Base-by-base conservation (phyloP, 176 grass and related monocot genomes). In the Musa schizocarpa region DNA sequence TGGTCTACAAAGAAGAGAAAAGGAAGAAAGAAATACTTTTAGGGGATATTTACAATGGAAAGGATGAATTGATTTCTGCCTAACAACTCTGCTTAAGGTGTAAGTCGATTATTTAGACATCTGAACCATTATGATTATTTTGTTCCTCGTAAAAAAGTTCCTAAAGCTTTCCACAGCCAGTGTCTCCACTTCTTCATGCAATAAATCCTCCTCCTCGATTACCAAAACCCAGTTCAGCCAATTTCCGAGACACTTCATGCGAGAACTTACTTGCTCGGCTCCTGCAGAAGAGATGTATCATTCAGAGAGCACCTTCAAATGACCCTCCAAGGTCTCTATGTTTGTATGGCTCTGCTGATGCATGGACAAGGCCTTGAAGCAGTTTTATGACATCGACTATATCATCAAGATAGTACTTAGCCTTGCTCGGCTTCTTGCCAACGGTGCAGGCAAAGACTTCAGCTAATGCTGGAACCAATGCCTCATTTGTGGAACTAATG, bases 371-470 rank as follows among this genome's bases (percentile, higher is more conserved):
- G 11, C 90, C 90, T 75, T 98, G 82, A 19, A 99, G 84, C 95
- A 94, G 91, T 80, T 99, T 94, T 73, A 99, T 75, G 10, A 99
- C 95, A 70, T 99, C 95, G 8, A 82, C 86, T 14, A 90, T 93
- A 69, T 94, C 95, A 73, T 99, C 95, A 13, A 99, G 85, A 84
- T 99, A 99, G 23, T 99, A 99, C 76, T 83, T 99, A 25, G 95
- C 95, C 90, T 91, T 94, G 88, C 90, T 99, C 9, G 95, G 95
- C 76, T 99, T 99, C 80, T 94, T 84, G 13, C 95, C 90, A 1
- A 99, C 95, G 0, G 95, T 99, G 84, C 95, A 99, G 13, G 95
- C 95, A 65, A 99, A 99, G 66, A 99, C 88, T 73, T 99, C 90
- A 26, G 80, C 82, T 51, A 65, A 89, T 24, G 86, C 74, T 7